Base-by-base conservation (phyloP, 139 green algal genomes). In the Coelastrella sp. region DNA sequence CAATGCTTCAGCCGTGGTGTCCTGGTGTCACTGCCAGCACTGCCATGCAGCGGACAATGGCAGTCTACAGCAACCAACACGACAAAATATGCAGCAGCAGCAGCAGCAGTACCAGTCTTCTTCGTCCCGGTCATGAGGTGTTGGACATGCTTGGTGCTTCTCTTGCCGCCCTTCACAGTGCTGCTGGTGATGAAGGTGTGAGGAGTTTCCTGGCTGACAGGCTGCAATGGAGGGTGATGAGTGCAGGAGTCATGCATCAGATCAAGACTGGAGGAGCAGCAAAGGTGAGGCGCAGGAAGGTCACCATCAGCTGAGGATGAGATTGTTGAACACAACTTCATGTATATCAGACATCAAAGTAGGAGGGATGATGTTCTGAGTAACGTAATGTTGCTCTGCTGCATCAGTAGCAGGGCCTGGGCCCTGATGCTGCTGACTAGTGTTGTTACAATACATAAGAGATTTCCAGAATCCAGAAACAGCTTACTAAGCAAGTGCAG, bases 11-110 rank as follows among this genome's bases (percentile, higher is more conserved):
- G 75, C 75, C 75, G 34, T 83, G 57, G 57, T 72, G 75, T 19
- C 75, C 75, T 4, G 75, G 75, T 6, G 75, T 83, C 35, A 43
- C 53, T 0, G 53, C 75, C 37, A 40, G 21, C 25, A 34, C 30
- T 6, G 75, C 75, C 34, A 83, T 83, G 75, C 75, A 83, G 75
- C 75, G 75, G 51, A 72, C 75, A 19, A 83, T 83, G 75, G 30
- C n/a, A 25, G 75, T 83, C 7, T 53, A 83, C 57, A 72, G 57
- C 57, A 64, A 62, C 75, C 75, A 83, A 60, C 34, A 30, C 8
- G 3, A 57, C 23, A n/a, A 43, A 13, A 41, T 79, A 15, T 23
- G 34, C 71, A 35, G 23, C 71, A 43, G 3, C 41, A 79, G 43
- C 43, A 64, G 71, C 71, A 64, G 43, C 71, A 79, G 45, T 45